These are phyloP conservation scores for Lepidium aucheri DNA, from an alignment of 345 rosid species.

Conservation along the genomic window DNA sequence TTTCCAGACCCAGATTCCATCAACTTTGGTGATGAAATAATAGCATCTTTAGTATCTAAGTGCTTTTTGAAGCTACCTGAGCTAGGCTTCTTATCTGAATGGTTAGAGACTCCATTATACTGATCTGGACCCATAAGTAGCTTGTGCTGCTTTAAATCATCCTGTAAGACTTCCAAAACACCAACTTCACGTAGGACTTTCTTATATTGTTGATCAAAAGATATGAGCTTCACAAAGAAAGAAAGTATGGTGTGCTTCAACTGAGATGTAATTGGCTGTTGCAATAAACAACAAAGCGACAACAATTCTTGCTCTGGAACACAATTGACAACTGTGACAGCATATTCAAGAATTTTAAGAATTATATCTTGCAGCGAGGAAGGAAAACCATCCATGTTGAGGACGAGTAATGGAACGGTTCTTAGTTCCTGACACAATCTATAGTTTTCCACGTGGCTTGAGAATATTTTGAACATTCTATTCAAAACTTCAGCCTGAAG, in stretches of 20 bases:
- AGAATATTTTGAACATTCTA: slow-evolving; percentile 96
- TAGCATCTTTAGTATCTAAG: slow-evolving; percentile 70
- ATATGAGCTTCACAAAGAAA: slow-evolving; percentile 90
- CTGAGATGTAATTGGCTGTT: slow-evolving; percentile 87
- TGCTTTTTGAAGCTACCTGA: slow-evolving; percentile 82
- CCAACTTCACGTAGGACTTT: slow-evolving; percentile 98
- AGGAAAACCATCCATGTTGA: slow-evolving; percentile 95
- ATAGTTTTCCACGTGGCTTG: slow-evolving; percentile 96
- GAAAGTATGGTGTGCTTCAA: slow-evolving; percentile 88
- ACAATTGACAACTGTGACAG: slow-evolving; percentile 97
- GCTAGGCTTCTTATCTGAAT: slow-evolving; percentile 57
- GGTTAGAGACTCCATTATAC: slow-evolving; percentile 33
- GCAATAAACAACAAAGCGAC: slow-evolving; percentile 95
- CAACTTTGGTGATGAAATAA: slow-evolving; percentile 86
- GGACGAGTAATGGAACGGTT: slow-evolving; percentile 91
- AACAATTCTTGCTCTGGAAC: slow-evolving; percentile 98
- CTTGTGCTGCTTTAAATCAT: slow-evolving; percentile 94
- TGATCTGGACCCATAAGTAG: slow-evolving; percentile 71
- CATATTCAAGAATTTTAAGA: slow-evolving; percentile 96
- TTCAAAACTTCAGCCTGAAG: slow-evolving; percentile 96
- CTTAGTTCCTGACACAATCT: slow-evolving; percentile 83
- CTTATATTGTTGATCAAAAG: slow-evolving; percentile 98
- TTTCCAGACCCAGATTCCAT: slow-evolving; percentile 77
- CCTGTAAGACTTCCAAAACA: slow-evolving; percentile 84
- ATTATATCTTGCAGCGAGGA: slow-evolving; percentile 86